These are phyloP conservation scores for Cryptosporidium ubiquitum DNA, from an alignment of 169 alveolate genomes.

Conservation along the genomic window DNA sequence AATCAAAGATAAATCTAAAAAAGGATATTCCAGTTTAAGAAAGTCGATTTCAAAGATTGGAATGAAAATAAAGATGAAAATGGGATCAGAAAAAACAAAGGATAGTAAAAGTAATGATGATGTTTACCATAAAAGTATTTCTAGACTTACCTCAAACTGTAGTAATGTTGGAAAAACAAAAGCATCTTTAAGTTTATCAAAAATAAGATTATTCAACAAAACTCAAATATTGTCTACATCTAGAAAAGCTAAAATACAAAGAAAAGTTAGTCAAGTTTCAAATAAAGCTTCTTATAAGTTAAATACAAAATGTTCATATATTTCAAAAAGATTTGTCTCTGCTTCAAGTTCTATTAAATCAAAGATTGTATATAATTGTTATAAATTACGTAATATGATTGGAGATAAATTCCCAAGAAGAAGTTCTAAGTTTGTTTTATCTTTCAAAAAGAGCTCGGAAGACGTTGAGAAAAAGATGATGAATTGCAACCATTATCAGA, in stretches of 20 bases:
- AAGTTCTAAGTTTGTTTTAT: constrained; percentile 50
- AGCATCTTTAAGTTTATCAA: neutral
- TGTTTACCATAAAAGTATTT: neutral
- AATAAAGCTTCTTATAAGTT: neutral
- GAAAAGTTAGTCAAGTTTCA: neutral
- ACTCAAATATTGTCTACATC: neutral
- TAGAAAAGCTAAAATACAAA: constrained; percentile 7
- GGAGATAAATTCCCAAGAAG: constrained; percentile 41
- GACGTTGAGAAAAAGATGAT: constrained; percentile 12
- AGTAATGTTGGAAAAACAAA: neutral
- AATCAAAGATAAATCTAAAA: neutral
- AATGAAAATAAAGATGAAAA: neutral
- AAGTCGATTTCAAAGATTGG: neutral
- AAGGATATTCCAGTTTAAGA: neutral
- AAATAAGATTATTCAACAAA: neutral
- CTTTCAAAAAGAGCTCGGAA: constrained; percentile 25
- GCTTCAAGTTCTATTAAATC: constrained; percentile 10
- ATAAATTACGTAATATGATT: constrained; percentile 32
- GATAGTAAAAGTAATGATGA: neutral
- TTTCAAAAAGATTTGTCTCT: constrained; percentile 17
- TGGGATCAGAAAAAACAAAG: neutral
- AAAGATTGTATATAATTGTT: constrained; percentile 21
- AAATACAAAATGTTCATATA: constrained; percentile 4
- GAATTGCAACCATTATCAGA: neutral
- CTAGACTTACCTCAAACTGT: neutral